Conservation (phyloP, 768 basidiomycete species). For the Lactifluus echinatus region DNA sequence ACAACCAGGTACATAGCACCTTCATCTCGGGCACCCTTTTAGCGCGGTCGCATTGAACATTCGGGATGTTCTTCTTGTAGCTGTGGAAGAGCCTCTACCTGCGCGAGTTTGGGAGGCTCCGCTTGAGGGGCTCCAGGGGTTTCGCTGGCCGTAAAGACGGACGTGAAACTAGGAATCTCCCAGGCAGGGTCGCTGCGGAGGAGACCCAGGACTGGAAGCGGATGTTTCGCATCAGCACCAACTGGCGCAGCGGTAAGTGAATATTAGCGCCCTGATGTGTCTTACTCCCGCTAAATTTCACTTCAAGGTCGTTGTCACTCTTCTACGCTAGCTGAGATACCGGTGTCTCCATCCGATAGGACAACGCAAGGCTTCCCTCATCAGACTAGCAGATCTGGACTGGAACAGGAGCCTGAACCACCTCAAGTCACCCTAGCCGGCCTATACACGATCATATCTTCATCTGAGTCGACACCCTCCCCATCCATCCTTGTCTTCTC, state of each 20-base stretch:
- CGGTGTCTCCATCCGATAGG: not conserved
- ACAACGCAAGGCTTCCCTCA: not conserved
- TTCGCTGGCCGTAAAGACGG: conserved; percentile 49
- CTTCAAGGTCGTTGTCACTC: conserved; percentile 49
- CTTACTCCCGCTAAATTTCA: too few relatives aligned
- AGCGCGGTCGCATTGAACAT: conserved; percentile 16
- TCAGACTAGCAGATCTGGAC: not conserved
- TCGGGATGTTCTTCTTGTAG: conserved; percentile 26
- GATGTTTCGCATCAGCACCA: conserved; percentile 80
- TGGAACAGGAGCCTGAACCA: conserved; percentile 12
- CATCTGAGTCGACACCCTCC: conserved; percentile 37
- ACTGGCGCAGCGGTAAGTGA: conserved; percentile 66
- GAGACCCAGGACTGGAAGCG: conserved; percentile 64
- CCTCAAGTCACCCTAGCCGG: conserved; percentile 17
- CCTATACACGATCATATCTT: conserved; percentile 12
- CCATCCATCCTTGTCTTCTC: conserved; percentile 48
- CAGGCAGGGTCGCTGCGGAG: conserved; percentile 35
- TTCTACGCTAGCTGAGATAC: conserved; percentile 4
- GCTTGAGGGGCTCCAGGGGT: conserved; percentile 61
- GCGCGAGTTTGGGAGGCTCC: conserved; percentile 52
- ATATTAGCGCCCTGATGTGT: conserved; percentile 10
- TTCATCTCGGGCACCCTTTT: conserved; percentile 18
- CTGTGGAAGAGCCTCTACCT: conserved; percentile 67
- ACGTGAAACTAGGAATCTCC: conserved; percentile 49
- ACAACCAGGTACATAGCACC: conserved; percentile 48